Conservation (phyloP, 202 grass and related monocot species). For the Digitaria exilis region DNA sequence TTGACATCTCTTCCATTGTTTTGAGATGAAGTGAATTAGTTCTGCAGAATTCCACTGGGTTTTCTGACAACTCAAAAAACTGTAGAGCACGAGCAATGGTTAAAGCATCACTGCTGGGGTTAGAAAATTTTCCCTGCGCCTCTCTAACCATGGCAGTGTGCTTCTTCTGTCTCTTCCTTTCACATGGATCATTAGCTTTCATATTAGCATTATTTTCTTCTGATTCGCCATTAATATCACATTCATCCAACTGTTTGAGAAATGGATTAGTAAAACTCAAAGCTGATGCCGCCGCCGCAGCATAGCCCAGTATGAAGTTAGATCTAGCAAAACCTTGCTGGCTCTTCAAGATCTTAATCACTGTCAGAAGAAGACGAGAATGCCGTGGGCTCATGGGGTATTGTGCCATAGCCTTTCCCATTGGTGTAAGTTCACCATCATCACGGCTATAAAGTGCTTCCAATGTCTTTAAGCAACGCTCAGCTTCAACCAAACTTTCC, state of each 20-base stretch:
- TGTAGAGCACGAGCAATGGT: conserved; percentile 77
- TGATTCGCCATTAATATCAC: conserved; percentile 31
- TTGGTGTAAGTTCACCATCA: conserved; percentile 61
- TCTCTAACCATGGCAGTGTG: conserved; percentile 67
- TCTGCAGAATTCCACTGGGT: conserved; percentile 75
- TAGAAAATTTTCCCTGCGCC: conserved; percentile 62
- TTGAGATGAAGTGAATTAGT: conserved; percentile 84
- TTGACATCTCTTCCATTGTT: conserved; percentile 99
- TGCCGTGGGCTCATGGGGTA: conserved; percentile 93
- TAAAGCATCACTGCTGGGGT: conserved; percentile 89
- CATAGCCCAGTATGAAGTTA: conserved; percentile 73
- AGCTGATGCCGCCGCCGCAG: conserved; percentile 74
- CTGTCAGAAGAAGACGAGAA: conserved; percentile 86
- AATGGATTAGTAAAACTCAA: conserved; percentile 95
- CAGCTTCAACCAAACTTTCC: conserved; percentile 83
- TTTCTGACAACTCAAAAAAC: conserved; percentile 73
- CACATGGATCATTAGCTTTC: conserved; percentile 45
- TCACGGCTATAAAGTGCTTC: conserved; percentile 63
- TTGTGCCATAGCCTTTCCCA: conserved; percentile 89
- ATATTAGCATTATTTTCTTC: conserved; percentile 45
- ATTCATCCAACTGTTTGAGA: conserved; percentile 55
- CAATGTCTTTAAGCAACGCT: conserved; percentile 76
- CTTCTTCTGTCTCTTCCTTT: conserved; percentile 67
- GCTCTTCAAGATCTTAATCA: conserved; percentile 78
- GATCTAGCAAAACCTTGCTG: conserved; percentile 51